A percentile compares a stretch with the other conserved stretches of the same genome.
Conservation (phyloP, 2,329 filamentous ascomycete species). For the Epichloe gansuensis region DNA sequence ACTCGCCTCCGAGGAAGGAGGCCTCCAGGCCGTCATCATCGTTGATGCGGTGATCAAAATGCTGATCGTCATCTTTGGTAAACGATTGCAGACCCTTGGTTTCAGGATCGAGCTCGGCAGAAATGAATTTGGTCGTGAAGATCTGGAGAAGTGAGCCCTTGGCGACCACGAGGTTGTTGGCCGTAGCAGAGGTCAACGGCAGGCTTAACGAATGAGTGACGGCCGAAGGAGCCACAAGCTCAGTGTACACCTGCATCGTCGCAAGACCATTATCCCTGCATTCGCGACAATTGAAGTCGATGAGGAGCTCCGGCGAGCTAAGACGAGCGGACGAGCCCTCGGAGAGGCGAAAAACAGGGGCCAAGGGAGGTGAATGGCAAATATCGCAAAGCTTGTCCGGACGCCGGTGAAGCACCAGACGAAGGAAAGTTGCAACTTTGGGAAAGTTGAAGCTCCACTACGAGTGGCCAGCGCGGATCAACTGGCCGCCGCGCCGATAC, state of each 20-base stretch:
- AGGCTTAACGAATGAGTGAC: conserved; percentile 78
- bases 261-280: conserved; percentile 23
- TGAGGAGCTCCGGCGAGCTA: background rate
- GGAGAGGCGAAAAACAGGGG: background rate
- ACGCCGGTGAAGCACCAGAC: background rate
- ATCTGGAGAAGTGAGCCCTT: conserved; percentile 90
- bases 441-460: background rate
- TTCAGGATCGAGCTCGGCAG: conserved; percentile 46
- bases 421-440: background rate
- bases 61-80: conserved; percentile 26
- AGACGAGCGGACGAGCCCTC: background rate
- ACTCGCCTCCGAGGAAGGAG: conserved; percentile 53
- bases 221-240: conserved; percentile 85
- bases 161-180: conserved; percentile 78
- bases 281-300: conserved; percentile 3
- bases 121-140: conserved; percentile 59
- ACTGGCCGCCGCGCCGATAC: conserved; percentile 9
- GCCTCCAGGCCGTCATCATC: conserved; percentile 52
- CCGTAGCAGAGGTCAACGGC: conserved; percentile 61
- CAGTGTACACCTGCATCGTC: conserved; percentile 91
- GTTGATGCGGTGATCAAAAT: conserved; percentile 39
- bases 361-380: background rate
- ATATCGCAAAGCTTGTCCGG: background rate
- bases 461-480: conserved; percentile 8
- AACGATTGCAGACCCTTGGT: conserved; percentile 21